A percentile compares a stretch with the other conserved stretches of the same genome.
These are phyloP conservation scores for Sonneratia caseolaris DNA, from an alignment of 345 rosid species.

Conservation along the genomic window DNA sequence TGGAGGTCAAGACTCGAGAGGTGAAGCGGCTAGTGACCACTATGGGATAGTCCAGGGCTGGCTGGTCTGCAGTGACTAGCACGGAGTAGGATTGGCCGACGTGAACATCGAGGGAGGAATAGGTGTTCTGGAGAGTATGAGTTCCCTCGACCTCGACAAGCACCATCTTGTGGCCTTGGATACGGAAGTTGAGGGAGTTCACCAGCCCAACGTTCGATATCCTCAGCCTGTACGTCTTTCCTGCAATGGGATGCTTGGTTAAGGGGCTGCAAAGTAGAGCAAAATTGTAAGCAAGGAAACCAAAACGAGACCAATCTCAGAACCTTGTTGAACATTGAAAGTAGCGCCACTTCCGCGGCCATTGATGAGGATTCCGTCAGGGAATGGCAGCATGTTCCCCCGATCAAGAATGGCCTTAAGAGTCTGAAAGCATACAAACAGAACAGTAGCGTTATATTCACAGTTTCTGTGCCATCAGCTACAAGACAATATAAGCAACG, in stretches of 20 bases:
- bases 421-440: conserved; percentile 23
- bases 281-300: background rate
- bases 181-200: conserved; percentile 36
- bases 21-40: conserved; percentile 37
- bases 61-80: conserved; percentile 42
- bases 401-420: conserved; percentile 46
- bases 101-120: conserved; percentile 40
- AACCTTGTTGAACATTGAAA: conserved; percentile 77
- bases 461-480: background rate
- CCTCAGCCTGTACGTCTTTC: conserved; percentile 43
- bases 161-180: conserved; percentile 40
- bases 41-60: conserved; percentile 33
- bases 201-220: conserved; percentile 38
- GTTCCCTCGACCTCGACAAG: conserved; percentile 45
- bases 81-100: conserved; percentile 45
- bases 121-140: conserved; percentile 33
- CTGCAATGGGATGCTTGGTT: conserved; percentile 17
- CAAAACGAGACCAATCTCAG: background rate
- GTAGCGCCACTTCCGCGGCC: conserved; percentile 65
- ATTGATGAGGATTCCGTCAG: conserved; percentile 85
- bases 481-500: no score
- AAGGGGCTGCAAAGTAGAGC: no score
- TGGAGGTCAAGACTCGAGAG: conserved; percentile 20
- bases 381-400: conserved; percentile 59
- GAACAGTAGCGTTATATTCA: background rate